Evolutionary conservation across 352 stramenopile genomes (phyloP).

Genomic region (Blastocystis sp.): DNA sequence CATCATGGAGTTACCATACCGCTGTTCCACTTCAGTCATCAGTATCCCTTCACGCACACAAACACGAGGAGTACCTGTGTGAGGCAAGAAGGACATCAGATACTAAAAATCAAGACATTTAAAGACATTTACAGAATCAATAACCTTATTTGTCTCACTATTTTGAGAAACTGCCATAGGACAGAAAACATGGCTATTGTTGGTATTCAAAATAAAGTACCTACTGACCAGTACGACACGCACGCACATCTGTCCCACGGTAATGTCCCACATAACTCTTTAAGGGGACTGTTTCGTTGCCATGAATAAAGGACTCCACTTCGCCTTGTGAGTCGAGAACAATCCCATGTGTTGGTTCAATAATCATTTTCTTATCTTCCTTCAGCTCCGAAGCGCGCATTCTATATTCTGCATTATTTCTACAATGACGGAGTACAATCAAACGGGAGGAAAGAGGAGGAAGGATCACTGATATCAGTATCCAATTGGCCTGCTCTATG

Average conservation of each 20-base stretch:
- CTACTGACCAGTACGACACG: not conserved
- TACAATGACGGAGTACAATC: not conserved
- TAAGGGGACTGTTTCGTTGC: not conserved
- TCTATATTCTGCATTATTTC: not conserved
- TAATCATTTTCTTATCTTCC: not conserved
- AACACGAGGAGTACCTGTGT: not conserved
- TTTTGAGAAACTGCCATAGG: not conserved
- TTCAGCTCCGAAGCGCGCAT: too few species aligned
- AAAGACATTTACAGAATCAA: too few species aligned
- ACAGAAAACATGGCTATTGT: conserved; percentile 8
- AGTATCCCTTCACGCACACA: not conserved
- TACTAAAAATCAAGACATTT: too few species aligned
- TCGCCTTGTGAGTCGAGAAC: not conserved
- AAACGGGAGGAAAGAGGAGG: not conserved
- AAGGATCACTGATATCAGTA: not conserved
- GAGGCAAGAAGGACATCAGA: too few species aligned
- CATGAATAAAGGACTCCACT: not conserved
- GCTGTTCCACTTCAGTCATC: not conserved
- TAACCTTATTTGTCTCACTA: too few species aligned
- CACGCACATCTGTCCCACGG: not conserved
- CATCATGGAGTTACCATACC: not conserved
- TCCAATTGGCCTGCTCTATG: not conserved
- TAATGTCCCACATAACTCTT: not conserved
- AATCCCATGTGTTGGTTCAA: not conserved
- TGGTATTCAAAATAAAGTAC: not conserved